phyloP scores from a whole-genome alignment of 2,329 filamentous ascomycete species.

The Fusarium penzigii region DNA sequence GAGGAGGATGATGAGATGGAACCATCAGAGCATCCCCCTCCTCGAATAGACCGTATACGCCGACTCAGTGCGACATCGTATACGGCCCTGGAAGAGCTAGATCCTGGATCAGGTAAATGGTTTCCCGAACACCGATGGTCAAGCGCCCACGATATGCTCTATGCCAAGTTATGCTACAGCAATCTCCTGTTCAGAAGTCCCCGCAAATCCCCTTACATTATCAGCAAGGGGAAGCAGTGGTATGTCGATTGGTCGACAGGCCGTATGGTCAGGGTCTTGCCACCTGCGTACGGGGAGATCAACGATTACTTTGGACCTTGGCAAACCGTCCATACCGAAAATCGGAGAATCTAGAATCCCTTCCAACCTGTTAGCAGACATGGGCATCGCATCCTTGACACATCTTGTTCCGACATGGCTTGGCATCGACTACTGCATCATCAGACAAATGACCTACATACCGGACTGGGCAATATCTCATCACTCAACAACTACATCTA shows the following conservation, averaged over 20 bases:
- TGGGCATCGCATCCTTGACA: slow-evolving; percentile 1
- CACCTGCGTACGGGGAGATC: slow-evolving; percentile 55
- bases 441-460: background rate
- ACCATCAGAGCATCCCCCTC: slow-evolving; percentile 23
- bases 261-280: slow-evolving; percentile 53
- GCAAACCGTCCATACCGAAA: slow-evolving; percentile 52
- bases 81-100: slow-evolving; percentile 43
- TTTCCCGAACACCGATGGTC: slow-evolving; percentile 57
- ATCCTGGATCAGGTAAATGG: slow-evolving; percentile 57
- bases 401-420: background rate
- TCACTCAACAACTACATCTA: background rate
- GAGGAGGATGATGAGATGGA: slow-evolving; percentile 22
- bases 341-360: slow-evolving; percentile 42
- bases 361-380: slow-evolving; percentile 1
- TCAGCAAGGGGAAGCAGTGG: slow-evolving; percentile 59
- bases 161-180: slow-evolving; percentile 62
- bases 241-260: slow-evolving; percentile 61
- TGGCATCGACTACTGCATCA: background rate
- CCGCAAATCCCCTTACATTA: slow-evolving; percentile 58
- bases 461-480: background rate
- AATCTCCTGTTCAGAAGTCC: slow-evolving; percentile 58
- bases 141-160: slow-evolving; percentile 56
- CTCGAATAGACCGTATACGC: slow-evolving; percentile 34
- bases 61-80: slow-evolving; percentile 49
- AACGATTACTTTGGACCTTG: slow-evolving; percentile 48